Conservation (phyloP, 225 moss, liverwort and hornwort species). For the Antitrichia curtipendula region DNA sequence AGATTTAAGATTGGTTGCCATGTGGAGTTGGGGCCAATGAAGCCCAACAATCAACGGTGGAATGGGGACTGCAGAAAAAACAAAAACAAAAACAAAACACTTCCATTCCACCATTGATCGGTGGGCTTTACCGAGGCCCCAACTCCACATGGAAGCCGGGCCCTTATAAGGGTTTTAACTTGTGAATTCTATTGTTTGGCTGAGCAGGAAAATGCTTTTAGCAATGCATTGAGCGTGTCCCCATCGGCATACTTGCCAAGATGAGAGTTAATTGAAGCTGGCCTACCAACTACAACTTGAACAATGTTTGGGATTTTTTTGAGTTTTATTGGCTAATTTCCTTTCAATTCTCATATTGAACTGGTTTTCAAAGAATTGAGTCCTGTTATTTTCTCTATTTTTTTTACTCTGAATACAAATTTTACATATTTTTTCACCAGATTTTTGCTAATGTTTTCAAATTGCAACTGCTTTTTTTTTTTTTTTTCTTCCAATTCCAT, state of each 20-base stretch:
- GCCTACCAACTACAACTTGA: too few relatives aligned
- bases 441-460: too few relatives aligned
- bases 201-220: neutral
- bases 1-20: accelerated
- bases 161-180: neutral
- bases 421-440: too few relatives aligned
- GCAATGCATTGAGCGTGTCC: neutral
- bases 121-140: accelerated
- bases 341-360: too few relatives aligned
- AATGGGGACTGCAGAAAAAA: neutral
- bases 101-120: neutral
- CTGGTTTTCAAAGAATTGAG: too few relatives aligned
- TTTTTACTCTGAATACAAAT: too few relatives aligned
- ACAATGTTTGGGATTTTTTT: too few relatives aligned
- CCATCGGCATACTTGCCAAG: neutral
- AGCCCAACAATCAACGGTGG: accelerated
- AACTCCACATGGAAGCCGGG: accelerated
- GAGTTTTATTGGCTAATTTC: too few relatives aligned
- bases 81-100: too few relatives aligned
- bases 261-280: neutral
- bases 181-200: neutral
- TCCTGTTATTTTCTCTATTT: too few relatives aligned
- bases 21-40: accelerated
- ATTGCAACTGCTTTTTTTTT: too few relatives aligned
- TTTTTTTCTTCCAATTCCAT: too few relatives aligned